Evolutionary conservation across 1,284 basidiomycete genomes (phyloP), one percentile per base, ranked within the genome.

Genomic region (Ganoderma sinense): DNA sequence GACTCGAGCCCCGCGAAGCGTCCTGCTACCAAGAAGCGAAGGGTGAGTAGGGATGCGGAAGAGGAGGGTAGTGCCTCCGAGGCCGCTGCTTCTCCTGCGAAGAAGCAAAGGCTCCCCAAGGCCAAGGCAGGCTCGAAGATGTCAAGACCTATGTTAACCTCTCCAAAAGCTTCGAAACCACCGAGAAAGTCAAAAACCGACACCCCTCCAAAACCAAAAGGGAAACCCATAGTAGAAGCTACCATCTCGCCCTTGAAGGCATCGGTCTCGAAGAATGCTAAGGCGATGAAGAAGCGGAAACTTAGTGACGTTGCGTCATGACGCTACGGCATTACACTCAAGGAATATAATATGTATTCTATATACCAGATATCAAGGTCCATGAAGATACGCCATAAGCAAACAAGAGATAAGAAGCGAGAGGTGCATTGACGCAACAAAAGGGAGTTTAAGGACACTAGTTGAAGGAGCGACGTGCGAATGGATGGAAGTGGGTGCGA

Each of bases 21-120:
- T 8, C 63, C 67, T 4, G 65, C 67, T 16, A 10, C 67, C 41
- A 80, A 80, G 74, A 80, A 78, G 66, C 76, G 77, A 23, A 81
- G 79, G 68, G 68, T 78, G 13, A 70, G 68, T 11, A 62, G 55
- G 8, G 36, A 31, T n/a, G 60, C 56, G 41, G 45, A 26, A 23
- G 40, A 39, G 6, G n/a, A 48, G 33, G 65, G 33, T 26, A n/a
- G 60, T 11, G 55, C 39, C 26, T 20, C n/a, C 4, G 13, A 26
- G 16, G 56, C 60, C 14, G 36, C 60, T 7, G 45, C 62, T 20
- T 11, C 39, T 26, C 23, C 56, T 18, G n/a, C 45, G 18, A 73
- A 70, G 66, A 67, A 64, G 43, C 40, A 53, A 33, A 71, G 66
- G 63, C 43, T 41, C 7, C 13, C 62, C 20, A 65, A 59, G 23